These are phyloP conservation scores for Emericellopsis cladophorae DNA, from an alignment of 2,329 filamentous ascomycete genomes.

Conservation along the genomic window DNA sequence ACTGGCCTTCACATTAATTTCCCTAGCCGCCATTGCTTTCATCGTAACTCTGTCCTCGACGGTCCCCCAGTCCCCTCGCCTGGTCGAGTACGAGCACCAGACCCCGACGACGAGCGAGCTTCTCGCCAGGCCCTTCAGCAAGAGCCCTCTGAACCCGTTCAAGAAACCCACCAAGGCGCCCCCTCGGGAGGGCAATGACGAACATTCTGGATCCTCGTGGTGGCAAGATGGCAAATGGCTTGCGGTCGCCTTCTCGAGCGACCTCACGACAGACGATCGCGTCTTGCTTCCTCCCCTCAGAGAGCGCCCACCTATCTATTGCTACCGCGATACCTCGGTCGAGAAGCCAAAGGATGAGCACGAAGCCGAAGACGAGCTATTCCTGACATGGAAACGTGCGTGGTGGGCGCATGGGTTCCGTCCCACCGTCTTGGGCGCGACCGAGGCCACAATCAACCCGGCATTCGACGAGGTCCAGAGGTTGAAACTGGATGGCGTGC, in stretches of 20 bases:
- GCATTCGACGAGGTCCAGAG: conserved; percentile 59
- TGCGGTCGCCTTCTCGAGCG: conserved; percentile 70
- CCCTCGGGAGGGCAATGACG: conserved; percentile 64
- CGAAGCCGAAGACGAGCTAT: conserved; percentile 63
- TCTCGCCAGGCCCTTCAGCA: conserved; percentile 16
- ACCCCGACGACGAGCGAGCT: conserved; percentile 4
- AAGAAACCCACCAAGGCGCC: conserved; percentile 57
- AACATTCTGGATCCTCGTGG: conserved; percentile 69
- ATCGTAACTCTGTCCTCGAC: conserved; percentile 36
- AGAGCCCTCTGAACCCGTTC: conserved; percentile 52
- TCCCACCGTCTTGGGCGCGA: conserved; percentile 66
- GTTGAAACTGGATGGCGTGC: conserved; percentile 41
- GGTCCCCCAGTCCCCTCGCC: conserved; percentile 32
- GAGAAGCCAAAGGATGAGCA: conserved; percentile 50
- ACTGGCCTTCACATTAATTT: conserved; percentile 34
- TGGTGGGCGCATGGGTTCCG: conserved; percentile 94
- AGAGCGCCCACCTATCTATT: conserved; percentile 67
- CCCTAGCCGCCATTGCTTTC: conserved; percentile 40
- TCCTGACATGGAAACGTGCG: conserved; percentile 79
- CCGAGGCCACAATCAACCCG: conserved; percentile 74
- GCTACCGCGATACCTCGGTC: conserved; percentile 67
- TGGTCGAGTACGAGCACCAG: conserved; percentile 37
- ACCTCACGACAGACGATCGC: conserved; percentile 64
- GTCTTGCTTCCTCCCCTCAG: conserved; percentile 69
- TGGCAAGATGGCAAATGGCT: conserved; percentile 84